Percentiles rank a stretch among this genome's conserved stretches.
Conservation (phyloP, 345 rosid genomes). For the Acer negundo region DNA sequence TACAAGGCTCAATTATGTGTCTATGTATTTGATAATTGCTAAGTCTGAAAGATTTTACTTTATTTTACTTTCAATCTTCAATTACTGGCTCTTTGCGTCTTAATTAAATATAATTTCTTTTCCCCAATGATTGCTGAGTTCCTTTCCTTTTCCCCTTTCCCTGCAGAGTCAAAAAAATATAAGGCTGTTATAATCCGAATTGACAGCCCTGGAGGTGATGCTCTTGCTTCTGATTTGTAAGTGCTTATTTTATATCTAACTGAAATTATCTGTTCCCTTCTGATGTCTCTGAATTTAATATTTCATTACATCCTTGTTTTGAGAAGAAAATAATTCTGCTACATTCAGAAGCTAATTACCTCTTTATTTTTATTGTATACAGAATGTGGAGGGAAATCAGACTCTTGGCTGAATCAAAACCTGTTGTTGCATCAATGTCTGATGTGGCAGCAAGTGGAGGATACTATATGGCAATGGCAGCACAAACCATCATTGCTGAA, state of each 20-base stretch:
- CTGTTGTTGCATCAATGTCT: conserved; percentile 90
- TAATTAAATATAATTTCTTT: neutral
- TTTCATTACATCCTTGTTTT: neutral
- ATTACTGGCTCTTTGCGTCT: conserved; percentile 4
- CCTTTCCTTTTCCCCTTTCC: conserved; percentile 20
- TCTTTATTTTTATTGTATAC: conserved; percentile 25
- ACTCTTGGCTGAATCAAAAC: conserved; percentile 78
- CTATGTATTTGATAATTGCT: neutral
- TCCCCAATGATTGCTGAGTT: conserved; percentile 12
- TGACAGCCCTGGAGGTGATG: conserved; percentile 99
- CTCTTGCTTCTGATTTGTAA: conserved; percentile 98
- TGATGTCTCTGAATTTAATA: neutral
- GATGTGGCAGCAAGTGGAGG: conserved; percentile 99
- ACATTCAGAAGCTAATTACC: conserved; percentile 4
- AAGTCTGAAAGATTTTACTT: neutral
- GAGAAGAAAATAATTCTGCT: conserved; percentile 1
- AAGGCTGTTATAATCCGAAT: conserved; percentile 91
- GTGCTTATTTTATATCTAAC: conserved; percentile 34
- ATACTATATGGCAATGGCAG: conserved; percentile 98
- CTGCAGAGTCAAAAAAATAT: conserved; percentile 65
- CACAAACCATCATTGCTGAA: conserved; percentile 73
- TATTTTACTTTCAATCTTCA: neutral
- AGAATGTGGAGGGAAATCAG: conserved; percentile 98
- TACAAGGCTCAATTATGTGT: neutral
- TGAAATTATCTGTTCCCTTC: neutral